These are phyloP conservation scores for Zygosaccharomyces lentus DNA, from an alignment of 805 yeast species.

Conservation along the genomic window DNA sequence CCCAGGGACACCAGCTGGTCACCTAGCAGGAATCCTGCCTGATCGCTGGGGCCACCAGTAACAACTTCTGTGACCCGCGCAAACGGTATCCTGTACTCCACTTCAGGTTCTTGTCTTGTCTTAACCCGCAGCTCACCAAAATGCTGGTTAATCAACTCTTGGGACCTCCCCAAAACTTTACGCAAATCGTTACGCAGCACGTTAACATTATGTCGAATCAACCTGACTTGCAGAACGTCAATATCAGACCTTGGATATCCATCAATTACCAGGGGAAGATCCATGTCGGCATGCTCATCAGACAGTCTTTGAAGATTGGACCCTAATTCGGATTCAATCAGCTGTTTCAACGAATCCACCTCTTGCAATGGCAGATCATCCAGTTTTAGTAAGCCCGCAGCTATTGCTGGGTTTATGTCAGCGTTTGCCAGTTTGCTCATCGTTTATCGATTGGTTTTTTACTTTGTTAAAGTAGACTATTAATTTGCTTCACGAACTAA, in stretches of 20 bases:
- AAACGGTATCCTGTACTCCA: conserved; percentile 43
- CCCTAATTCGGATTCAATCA: conserved; percentile 41
- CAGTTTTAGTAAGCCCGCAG: conserved; percentile 3
- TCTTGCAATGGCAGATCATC: conserved; percentile 17
- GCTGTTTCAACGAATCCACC: conserved; percentile 34
- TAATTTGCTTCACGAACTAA: not conserved
- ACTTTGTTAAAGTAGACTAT: not conserved
- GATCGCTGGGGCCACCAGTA: conserved; percentile 51
- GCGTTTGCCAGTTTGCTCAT: conserved; percentile 3
- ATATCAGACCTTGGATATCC: conserved; percentile 86
- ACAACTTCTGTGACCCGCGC: conserved; percentile 51
- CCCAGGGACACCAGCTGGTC: conserved; percentile 59
- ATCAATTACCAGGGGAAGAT: conserved; percentile 64
- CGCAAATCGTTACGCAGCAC: conserved; percentile 67
- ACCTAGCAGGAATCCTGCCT: conserved; percentile 49
- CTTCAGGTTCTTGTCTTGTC: conserved; percentile 6
- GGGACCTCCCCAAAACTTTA: conserved; percentile 44
- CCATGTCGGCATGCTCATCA: conserved; percentile 53
- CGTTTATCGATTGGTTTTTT: not conserved
- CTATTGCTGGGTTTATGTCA: not conserved
- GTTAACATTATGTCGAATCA: conserved; percentile 58
- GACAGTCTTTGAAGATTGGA: conserved; percentile 42
- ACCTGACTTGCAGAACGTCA: conserved; percentile 67
- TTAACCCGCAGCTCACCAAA: conserved; percentile 26
- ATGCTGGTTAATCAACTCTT: conserved; percentile 43